Base-by-base conservation (phyloP, 352 stramenopile genomes). In the Peronosclerospora sorghi region DNA sequence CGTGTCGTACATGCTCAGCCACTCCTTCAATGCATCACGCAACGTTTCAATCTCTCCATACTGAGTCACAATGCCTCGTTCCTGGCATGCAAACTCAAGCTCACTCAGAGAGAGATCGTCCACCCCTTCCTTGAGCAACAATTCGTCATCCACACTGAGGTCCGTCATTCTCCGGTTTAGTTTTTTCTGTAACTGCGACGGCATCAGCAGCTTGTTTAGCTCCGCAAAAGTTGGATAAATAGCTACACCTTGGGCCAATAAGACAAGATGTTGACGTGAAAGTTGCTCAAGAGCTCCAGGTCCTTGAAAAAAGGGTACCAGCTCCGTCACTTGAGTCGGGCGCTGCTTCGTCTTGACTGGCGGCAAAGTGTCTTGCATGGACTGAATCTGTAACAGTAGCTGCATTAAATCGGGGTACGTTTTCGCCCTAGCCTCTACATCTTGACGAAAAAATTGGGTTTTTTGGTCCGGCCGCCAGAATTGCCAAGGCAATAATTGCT, bases 391-490 rank as follows among this genome's bases (percentile, higher is more conserved):
- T 41, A 66, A 47, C 20, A 92, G 54, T 20, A 83, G 48, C 19
- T 77, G 37, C 4, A 67, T 41, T 24, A 91, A 54, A 43, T 81
- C 45, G 5, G 70, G 68, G 54, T 89, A 86, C 45, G 68, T 83
- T 15, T 41, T 41, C 5, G 76, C 65, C 19, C 72, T 62, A 12
- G 66, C 47, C 10, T 62, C 41, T 1, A 70, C 76, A 42, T 90
- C 73, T 41, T 88, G 62, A 7, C 53, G 58, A 15, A 90, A 67
- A 58, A 92, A 92, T 52, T 82, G 62, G n/a, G 74, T 86, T 56
- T 83, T 86, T 38, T 92, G 76, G 13, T 84, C 75, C 0, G 77
- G 59, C 5, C 76, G 66, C 80, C 80, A 92, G 59, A 92, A 92
- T 55, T 92, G 80, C 74, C 74, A 88, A 6, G 80, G 77, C 40